Evolutionary conservation across 208 protist genomes (phyloP).

Genomic region (Naegleria lovaniensis): DNA sequence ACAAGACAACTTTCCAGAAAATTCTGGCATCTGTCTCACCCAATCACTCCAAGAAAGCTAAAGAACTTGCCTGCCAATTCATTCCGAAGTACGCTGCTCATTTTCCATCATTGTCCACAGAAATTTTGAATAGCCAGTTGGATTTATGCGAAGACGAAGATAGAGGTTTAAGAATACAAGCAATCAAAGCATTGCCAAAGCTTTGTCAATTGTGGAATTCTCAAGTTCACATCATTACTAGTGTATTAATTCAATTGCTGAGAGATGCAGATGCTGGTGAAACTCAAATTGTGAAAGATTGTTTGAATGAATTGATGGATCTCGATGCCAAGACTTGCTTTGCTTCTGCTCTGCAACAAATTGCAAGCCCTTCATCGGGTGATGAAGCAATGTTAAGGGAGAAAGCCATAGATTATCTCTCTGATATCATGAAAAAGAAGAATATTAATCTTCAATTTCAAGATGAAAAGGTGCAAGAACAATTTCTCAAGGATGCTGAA

Average conservation of each 20-base stretch:
- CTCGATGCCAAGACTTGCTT: not conserved
- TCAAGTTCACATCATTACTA: not conserved
- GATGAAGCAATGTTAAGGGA: not conserved
- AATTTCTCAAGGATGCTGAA: not conserved
- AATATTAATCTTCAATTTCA: not conserved
- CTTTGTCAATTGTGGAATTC: not conserved
- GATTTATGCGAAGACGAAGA: constrained; percentile 20
- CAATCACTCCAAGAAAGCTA: not conserved
- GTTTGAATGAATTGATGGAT: not conserved
- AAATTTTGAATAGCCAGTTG: not conserved
- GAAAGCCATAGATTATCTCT: not conserved
- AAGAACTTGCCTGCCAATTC: constrained; percentile 14
- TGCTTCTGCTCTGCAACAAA: not conserved
- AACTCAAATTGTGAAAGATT: not conserved
- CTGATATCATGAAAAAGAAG: not conserved
- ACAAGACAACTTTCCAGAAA: not conserved
- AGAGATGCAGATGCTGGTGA: not conserved
- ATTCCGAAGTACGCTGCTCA: not conserved
- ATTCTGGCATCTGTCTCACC: not conserved
- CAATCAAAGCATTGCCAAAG: not conserved
- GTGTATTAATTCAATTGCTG: not conserved
- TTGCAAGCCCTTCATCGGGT: not conserved
- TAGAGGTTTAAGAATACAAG: not conserved
- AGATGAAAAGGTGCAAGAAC: not conserved
- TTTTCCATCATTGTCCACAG: not conserved